phyloP scores from a whole-genome alignment of 2,329 filamentous ascomycete genomes.

The Bipolaris gigantea region DNA sequence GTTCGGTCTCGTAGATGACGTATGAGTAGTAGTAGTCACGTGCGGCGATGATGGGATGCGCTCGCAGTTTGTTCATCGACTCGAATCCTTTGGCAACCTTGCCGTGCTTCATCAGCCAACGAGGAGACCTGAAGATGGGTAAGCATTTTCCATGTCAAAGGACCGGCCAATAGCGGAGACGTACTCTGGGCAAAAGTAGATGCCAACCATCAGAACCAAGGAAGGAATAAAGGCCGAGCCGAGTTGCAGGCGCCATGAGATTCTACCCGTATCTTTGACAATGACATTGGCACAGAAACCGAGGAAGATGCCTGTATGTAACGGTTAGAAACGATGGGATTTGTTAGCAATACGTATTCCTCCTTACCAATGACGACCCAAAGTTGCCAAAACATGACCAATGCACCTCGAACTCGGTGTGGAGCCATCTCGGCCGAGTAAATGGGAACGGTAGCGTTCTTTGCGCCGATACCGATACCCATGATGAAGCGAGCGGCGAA shows the following conservation, averaged over 20 bases:
- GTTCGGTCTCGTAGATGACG: constrained; percentile 42
- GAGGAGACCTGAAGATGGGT: constrained; percentile 31
- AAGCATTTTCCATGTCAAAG: background rate
- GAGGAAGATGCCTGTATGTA: constrained; percentile 44
- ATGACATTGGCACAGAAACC: constrained; percentile 55
- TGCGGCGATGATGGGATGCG: constrained; percentile 40
- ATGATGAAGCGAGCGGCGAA: constrained; percentile 43
- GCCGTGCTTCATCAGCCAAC: constrained; percentile 46
- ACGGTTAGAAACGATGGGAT: constrained; percentile 11
- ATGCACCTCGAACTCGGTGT: constrained; percentile 38
- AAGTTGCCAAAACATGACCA: constrained; percentile 48
- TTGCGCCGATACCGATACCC: constrained; percentile 41
- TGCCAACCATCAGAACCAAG: constrained; percentile 39
- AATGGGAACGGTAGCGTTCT: constrained; percentile 41
- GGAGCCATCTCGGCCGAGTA: constrained; percentile 43
- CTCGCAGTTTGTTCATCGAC: constrained; percentile 51
- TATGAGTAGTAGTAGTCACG: constrained; percentile 45
- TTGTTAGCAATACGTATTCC: constrained; percentile 10
- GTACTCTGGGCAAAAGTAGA: constrained; percentile 45
- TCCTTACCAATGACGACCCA: constrained; percentile 40
- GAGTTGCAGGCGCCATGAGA: constrained; percentile 43
- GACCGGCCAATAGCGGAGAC: background rate
- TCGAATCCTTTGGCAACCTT: constrained; percentile 48
- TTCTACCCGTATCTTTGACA: constrained; percentile 45
- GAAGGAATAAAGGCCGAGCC: constrained; percentile 47